Conservation (phyloP, 2,329 filamentous ascomycete genomes). For the Xylariales sp. region DNA sequence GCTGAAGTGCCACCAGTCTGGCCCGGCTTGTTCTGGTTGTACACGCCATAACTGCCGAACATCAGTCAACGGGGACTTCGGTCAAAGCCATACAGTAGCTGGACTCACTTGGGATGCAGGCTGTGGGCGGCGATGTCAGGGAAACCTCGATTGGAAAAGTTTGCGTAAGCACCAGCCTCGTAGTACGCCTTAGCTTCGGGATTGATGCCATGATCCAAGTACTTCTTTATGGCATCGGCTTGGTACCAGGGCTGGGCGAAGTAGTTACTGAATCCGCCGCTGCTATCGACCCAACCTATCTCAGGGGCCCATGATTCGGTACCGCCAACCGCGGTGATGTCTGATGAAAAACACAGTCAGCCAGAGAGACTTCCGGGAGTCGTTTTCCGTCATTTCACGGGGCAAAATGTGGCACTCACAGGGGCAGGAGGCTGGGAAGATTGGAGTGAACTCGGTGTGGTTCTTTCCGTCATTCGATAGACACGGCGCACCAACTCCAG, state of each 20-base stretch:
- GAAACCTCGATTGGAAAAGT: constrained; percentile 20
- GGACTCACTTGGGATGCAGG: constrained; percentile 14
- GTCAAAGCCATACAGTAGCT: neutral
- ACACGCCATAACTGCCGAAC: constrained; percentile 11
- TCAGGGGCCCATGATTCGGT: constrained; percentile 14
- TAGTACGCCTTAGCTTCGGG: constrained; percentile 14
- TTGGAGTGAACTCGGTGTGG: constrained; percentile 27
- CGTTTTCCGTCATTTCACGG: too few relatives aligned
- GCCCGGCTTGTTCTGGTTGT: constrained; percentile 9
- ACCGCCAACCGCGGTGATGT: constrained; percentile 23
- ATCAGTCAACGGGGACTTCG: too few relatives aligned
- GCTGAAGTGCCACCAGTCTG: constrained; percentile 16
- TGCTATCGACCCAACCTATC: constrained; percentile 21
- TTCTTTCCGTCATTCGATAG: constrained; percentile 49
- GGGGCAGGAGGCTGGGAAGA: constrained; percentile 29
- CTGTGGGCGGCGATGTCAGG: constrained; percentile 26
- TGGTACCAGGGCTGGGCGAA: constrained; percentile 45
- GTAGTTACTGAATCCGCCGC: constrained; percentile 46
- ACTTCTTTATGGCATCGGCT: constrained; percentile 33
- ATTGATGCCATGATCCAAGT: constrained; percentile 26
- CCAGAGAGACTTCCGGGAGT: neutral
- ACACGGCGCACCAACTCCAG: constrained; percentile 33
- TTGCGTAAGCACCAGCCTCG: constrained; percentile 12
- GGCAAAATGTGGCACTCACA: constrained; percentile 12
- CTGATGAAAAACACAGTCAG: neutral